Base-by-base conservation (phyloP, 768 basidiomycete species). In the Pleurotus citrinopileatus region DNA sequence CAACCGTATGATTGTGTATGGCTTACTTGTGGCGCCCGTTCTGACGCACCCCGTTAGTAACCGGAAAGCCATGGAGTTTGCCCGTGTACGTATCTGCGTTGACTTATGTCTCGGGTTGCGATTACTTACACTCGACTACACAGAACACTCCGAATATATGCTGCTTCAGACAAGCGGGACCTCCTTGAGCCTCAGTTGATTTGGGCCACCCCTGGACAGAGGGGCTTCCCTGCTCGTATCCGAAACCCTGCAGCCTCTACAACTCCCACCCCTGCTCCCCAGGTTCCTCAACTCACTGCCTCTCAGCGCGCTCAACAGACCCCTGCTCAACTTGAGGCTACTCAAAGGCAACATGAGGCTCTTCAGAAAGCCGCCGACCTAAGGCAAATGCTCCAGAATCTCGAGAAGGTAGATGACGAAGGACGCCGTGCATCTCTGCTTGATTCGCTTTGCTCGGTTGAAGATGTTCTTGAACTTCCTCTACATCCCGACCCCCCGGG, bases 381-480 rank as follows among this genome's bases (percentile, higher is more conserved):
- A 22, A 74, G 67, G 45, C 72, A 83, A 55, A 82, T 89, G 71
- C 66, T 94, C 12, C 76, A 70, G 38, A 80, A 68, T 23, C 72
- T 94, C 9, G 89, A 90, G 63, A 89, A 84, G 64, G 86, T 94
- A 2, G 82, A 89, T 55, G 86, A 91, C 51, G 89, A 91, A 62
- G 78, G 78, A 19, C 78, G 90, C 29, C 83, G 92, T 7, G 73
- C 75, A 42, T 86, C 86, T 6, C 67, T 93, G 19, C 73, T 93
- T 0, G 89, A 93, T 61, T 78, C 79, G 0, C 65, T 93, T 25
- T 86, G 84, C 59, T 74, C 82, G 6, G 76, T 73, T 4, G 83
- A 85, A 25, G 93, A 96, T 65, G 74, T 94, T 13, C 66, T 90
- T 28, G 79, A 79, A 40, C 70, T 95, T 22, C 91, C 92, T 1